A percentile compares a stretch with the other conserved stretches of the same genome.
phyloP scores from a whole-genome alignment of 2,329 filamentous ascomycete genomes.

The Lachnellula cervina region DNA sequence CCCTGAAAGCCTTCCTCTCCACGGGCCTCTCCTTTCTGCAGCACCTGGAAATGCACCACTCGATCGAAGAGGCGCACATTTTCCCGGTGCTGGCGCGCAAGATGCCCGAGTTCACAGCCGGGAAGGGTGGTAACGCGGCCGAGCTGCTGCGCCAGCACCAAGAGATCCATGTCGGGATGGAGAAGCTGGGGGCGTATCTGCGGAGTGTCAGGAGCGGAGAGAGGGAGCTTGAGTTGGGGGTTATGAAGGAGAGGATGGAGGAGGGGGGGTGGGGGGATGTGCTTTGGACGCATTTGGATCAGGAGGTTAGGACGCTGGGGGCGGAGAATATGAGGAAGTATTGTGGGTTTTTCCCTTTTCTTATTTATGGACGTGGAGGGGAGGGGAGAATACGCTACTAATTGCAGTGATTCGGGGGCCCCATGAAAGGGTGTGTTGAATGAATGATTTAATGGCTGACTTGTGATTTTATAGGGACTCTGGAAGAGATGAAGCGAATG shows the following conservation, averaged over 20 bases:
- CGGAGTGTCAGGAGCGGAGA: constrained; percentile 57
- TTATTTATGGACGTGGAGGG: background rate
- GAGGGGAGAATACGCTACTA: background rate
- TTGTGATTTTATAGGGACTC: constrained; percentile 42
- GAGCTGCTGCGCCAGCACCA: constrained; percentile 70
- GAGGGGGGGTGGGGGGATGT: constrained; percentile 61
- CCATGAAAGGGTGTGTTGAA: background rate
- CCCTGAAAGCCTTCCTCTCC: constrained; percentile 63
- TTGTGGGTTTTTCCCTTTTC: constrained; percentile 34
- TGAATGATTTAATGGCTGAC: background rate
- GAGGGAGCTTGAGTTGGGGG: constrained; percentile 49
- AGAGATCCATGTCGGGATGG: constrained; percentile 73
- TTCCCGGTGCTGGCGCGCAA: constrained; percentile 72
- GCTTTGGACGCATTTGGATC: constrained; percentile 76
- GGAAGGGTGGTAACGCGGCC: constrained; percentile 45
- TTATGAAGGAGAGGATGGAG: constrained; percentile 70
- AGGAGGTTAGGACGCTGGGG: constrained; percentile 72
- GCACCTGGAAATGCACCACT: constrained; percentile 71
- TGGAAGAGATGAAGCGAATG: constrained; percentile 67
- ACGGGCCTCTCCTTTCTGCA: constrained; percentile 65
- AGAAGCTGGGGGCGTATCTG: constrained; percentile 62
- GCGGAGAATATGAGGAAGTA: constrained; percentile 86
- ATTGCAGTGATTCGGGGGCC: background rate
- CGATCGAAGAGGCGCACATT: constrained; percentile 75
- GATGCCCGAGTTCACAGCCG: constrained; percentile 69